phyloP scores from a whole-genome alignment of 2,329 filamentous ascomycete species.

The Penicillium expansum region DNA sequence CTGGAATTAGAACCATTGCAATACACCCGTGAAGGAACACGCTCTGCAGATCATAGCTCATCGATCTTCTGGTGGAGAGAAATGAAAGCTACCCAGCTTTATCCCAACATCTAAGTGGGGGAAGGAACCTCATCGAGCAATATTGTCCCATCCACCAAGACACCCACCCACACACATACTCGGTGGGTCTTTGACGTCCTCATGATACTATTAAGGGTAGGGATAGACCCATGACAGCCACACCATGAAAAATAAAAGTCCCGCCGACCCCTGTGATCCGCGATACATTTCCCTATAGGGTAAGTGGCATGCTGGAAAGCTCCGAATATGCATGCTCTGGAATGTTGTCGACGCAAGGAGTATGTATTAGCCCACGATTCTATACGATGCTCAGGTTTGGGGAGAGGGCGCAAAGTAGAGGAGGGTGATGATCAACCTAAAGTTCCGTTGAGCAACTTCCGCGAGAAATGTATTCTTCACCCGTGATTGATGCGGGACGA shows the following conservation, averaged over 20 bases:
- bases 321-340: conserved; percentile 8
- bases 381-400: neutral
- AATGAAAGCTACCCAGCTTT: neutral
- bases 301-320: conserved; percentile 12
- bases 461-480: neutral
- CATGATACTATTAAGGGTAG: neutral
- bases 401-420: neutral
- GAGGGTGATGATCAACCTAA: neutral
- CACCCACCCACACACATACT: neutral
- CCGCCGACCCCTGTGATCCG: conserved; percentile 1
- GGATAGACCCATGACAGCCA: neutral
- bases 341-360: conserved; percentile 7
- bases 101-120: neutral
- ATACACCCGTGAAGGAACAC: neutral
- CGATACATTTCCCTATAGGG: conserved; percentile 1
- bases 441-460: neutral
- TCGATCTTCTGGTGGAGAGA: neutral
- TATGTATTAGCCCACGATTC: neutral
- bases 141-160: neutral
- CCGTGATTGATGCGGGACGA: neutral
- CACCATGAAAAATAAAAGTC: neutral
- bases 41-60: neutral
- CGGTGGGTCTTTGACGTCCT: neutral
- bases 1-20: neutral
- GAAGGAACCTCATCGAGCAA: neutral